phyloP scores from a whole-genome alignment of 768 basidiomycete species.

The Boletus patriciae region DNA sequence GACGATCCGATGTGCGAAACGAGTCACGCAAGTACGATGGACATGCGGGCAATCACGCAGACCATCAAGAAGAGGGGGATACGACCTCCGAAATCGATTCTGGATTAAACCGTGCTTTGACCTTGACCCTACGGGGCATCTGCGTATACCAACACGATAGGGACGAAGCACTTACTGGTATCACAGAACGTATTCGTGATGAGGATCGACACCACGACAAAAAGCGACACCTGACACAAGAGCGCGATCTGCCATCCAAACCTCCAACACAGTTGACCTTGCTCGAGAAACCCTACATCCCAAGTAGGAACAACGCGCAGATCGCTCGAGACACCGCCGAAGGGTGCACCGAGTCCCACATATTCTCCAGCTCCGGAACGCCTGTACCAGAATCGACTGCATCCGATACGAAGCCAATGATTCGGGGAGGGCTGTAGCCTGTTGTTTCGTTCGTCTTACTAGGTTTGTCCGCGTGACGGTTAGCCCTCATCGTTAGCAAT shows the following conservation, averaged over 20 bases:
- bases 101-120: conserved; percentile 61
- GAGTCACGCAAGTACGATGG: background rate
- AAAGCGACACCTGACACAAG: conserved; percentile 67
- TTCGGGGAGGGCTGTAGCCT: too few species aligned
- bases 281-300: background rate
- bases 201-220: conserved; percentile 48
- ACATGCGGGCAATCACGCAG: conserved; percentile 15
- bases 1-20: conserved; percentile 45
- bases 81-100: conserved; percentile 80
- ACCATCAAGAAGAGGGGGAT: conserved; percentile 58
- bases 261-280: background rate
- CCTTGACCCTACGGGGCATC: conserved; percentile 54
- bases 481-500: too few species aligned
- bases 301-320: conserved; percentile 11
- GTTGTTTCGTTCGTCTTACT: too few species aligned
- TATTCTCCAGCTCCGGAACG: too few species aligned
- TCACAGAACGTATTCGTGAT: conserved; percentile 60
- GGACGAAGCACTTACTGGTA: conserved; percentile 48
- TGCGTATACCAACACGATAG: background rate
- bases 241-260: conserved; percentile 59
- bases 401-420: too few species aligned
- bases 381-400: too few species aligned
- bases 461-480: too few species aligned
- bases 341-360: conserved; percentile 25
- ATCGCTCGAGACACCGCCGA: conserved; percentile 23